Conservation (phyloP, 345 rosid genomes). For the Eucalyptus paniculata region DNA sequence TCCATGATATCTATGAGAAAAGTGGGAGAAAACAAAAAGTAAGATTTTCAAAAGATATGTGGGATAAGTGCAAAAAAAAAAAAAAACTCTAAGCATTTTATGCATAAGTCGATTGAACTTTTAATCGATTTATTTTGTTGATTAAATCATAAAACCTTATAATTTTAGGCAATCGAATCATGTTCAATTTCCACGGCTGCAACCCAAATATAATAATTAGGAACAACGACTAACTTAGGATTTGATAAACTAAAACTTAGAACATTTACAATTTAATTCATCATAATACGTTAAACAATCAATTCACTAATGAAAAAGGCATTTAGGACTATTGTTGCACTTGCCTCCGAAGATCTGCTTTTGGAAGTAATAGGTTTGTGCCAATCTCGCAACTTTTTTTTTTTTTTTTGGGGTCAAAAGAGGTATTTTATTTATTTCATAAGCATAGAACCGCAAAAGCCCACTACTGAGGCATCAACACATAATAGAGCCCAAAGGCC, state of each 20-base stretch:
- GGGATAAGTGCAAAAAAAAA: neutral
- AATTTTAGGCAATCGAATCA: neutral
- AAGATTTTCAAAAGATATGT: neutral
- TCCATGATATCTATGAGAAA: neutral
- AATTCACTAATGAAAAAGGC: neutral
- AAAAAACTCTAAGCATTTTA: neutral
- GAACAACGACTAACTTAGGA: neutral
- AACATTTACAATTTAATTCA: too few relatives aligned
- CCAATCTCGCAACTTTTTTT: neutral
- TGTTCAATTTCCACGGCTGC: neutral
- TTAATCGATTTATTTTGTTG: neutral
- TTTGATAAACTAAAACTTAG: neutral
- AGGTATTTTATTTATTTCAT: too few relatives aligned
- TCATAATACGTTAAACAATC: neutral
- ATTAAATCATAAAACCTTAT: too few relatives aligned
- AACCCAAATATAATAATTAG: neutral
- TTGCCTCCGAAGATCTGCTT: neutral
- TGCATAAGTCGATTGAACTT: neutral
- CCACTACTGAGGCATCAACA: too few relatives aligned
- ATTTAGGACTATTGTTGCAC: neutral
- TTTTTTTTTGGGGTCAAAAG: too few relatives aligned
- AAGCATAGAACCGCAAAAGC: too few relatives aligned
- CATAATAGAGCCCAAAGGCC: too few relatives aligned
- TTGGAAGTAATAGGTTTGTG: neutral
- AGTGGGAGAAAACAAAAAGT: neutral